Conservation (phyloP, 78 protist species). For the Fonticula alba region DNA sequence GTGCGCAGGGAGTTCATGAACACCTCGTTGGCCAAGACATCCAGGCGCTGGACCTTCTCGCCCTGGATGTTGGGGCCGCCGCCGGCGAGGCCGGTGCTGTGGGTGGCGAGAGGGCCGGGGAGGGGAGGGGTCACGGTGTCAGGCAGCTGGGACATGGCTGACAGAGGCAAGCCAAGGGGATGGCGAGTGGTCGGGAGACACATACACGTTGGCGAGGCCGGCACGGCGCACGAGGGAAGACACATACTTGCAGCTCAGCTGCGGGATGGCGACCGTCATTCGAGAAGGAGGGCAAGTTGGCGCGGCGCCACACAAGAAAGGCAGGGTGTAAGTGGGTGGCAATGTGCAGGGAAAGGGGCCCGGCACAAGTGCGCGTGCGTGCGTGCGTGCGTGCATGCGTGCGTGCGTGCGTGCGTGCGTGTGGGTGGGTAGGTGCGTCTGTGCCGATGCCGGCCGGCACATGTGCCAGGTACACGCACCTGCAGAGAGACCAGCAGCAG, state of each 20-base stretch:
- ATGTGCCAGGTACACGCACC: too few species aligned
- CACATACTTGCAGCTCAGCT: slow-evolving; percentile 28
- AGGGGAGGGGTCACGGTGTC: not conserved
- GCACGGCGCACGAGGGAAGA: slow-evolving; percentile 21
- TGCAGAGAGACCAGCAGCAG: slow-evolving; percentile 17
- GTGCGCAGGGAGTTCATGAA: slow-evolving; percentile 4
- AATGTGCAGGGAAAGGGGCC: not conserved
- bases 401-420: too few species aligned
- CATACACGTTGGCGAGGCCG: slow-evolving; percentile 24
- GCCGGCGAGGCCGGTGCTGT: slow-evolving; percentile 21
- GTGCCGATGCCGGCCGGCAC: too few species aligned
- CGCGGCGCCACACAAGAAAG: not conserved
- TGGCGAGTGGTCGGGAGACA: not conserved
- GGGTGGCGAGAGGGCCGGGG: not conserved
- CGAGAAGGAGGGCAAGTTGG: not conserved
- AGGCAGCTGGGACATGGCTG: not conserved
- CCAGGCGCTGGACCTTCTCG: slow-evolving; percentile 45
- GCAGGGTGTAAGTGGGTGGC: not conserved
- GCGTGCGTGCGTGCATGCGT: too few species aligned
- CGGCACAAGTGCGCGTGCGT: not conserved
- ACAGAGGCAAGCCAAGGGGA: too few species aligned
- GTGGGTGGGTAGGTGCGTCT: not conserved
- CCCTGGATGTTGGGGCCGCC: slow-evolving; percentile 19
- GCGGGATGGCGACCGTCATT: not conserved
- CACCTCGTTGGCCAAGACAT: slow-evolving; percentile 36